Evolutionary conservation across 805 yeast species (phyloP), one percentile per base, ranked within the genome.

Genomic region (Metschnikowia henanensis): DNA sequence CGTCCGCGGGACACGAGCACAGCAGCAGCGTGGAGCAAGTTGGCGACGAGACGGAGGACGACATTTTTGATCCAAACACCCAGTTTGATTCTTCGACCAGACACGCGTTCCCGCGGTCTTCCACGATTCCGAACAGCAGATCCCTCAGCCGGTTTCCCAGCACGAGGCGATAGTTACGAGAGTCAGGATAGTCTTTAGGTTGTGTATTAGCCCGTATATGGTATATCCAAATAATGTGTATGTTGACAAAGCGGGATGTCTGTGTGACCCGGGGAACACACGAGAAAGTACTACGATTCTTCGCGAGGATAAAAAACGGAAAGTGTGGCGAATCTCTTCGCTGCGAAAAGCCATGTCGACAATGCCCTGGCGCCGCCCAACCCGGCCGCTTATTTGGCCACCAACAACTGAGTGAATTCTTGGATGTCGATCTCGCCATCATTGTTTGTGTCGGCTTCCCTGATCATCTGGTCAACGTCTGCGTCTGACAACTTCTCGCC

Each of bases 391-490:
- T 74, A 86, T 75, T 85, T 85, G 47, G 91, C 85, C 51, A 80
- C 76, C 66, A 92, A 79, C 54, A 92, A 80, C 62, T 89, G 91
- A 51, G 97, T 92, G 65, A 94, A 94, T 73, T 94, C 99, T 62
- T 87, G 88, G 67, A 94, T 94, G 65, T 94, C 95, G 61, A 94
- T 94, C 71, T 89, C 96, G 48, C 99, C 99, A 56, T 95, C 96
- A 52, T 95, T 92, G 67, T 88, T 89, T 51, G 92, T 83, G 61
- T 86, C 95, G 43, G 97, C 97, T 66, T 94, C 99, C 62, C 85
- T 83, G 62, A 94, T 80, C 97, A 94, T 94, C 68, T 90, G 96
- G 60, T 89, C 95, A 41, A 95, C 98, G 69, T 94, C 99, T 42
- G 92, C 95, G 58, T 94, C 99, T 15, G 96, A 83, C 58, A 94